phyloP scores from a whole-genome alignment of 345 rosid species.

The Erucastrum elatum region DNA sequence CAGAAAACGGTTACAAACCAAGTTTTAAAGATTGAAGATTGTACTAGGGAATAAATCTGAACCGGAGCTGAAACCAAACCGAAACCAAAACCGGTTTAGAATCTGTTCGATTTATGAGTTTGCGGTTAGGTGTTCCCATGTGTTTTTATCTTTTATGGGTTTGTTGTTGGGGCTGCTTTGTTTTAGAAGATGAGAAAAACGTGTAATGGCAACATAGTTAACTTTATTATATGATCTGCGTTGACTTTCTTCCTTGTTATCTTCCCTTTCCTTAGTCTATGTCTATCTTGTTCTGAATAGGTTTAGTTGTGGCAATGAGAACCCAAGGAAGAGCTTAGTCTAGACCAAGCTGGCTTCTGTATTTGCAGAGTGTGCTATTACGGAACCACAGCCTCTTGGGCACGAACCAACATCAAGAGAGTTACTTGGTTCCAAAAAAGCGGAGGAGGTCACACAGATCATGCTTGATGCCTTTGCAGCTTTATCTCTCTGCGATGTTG shows the following conservation, averaged over 20 bases:
- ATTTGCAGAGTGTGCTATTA: constrained; percentile 90
- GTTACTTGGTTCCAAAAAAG: constrained; percentile 46
- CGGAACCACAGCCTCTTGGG: constrained; percentile 42
- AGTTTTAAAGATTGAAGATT: not conserved
- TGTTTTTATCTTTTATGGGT: not conserved
- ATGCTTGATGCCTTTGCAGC: constrained; percentile 87
- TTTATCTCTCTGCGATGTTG: constrained; percentile 87
- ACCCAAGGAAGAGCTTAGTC: constrained; percentile 54
- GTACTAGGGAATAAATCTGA: not conserved
- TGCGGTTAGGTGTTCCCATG: not conserved
- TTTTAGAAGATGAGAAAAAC: not conserved
- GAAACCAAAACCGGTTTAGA: not conserved
- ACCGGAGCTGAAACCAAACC: not conserved
- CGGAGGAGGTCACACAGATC: constrained; percentile 67
- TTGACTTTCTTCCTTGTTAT: not conserved
- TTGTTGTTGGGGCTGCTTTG: not conserved
- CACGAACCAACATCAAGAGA: constrained; percentile 41
- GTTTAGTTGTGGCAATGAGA: constrained; percentile 67
- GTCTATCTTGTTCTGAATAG: constrained; percentile 43
- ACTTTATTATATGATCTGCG: not conserved
- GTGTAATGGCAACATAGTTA: not conserved
- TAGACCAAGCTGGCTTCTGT: constrained; percentile 78
- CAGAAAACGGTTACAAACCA: not conserved
- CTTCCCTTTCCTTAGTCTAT: constrained; percentile 10
- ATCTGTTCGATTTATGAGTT: not conserved